phyloP scores from a whole-genome alignment of 2,329 filamentous ascomycete genomes.

The Trichoderma sp. region DNA sequence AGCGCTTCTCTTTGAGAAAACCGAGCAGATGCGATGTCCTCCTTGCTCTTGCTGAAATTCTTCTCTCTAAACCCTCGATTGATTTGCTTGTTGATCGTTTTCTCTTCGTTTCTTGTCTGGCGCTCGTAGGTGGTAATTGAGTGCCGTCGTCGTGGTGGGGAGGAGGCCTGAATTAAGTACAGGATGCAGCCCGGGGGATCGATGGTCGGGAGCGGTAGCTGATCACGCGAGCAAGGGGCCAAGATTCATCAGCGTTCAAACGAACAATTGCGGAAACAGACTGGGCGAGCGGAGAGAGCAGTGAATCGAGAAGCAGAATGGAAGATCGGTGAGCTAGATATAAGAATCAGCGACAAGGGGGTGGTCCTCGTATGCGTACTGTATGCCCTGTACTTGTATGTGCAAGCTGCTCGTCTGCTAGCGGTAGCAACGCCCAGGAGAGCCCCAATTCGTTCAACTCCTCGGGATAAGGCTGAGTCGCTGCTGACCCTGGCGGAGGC shows the following conservation, averaged over 20 bases:
- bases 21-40: neutral
- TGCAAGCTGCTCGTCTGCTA: neutral
- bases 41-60: neutral
- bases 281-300: constrained; percentile 13
- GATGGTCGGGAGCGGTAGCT: constrained; percentile 10
- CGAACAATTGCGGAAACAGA: neutral
- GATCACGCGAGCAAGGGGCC: constrained; percentile 19
- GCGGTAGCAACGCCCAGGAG: neutral
- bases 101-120: neutral
- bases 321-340: constrained; percentile 23
- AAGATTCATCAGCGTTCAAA: neutral
- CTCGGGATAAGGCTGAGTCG: constrained; percentile 20
- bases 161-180: neutral
- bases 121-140: neutral
- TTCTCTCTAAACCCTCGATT: neutral
- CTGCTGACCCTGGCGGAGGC: constrained; percentile 15
- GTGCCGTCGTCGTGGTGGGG: neutral
- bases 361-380: neutral
- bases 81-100: neutral
- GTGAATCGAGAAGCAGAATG: constrained; percentile 15
- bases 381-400: too few relatives aligned
- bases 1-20: neutral
- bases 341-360: constrained; percentile 17
- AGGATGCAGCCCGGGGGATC: neutral
- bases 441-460: neutral